Percentiles rank a stretch among this genome's conserved stretches.
Conservation (phyloP, 2,329 filamentous ascomycete genomes). For the Colletotrichum orchidophilum region DNA sequence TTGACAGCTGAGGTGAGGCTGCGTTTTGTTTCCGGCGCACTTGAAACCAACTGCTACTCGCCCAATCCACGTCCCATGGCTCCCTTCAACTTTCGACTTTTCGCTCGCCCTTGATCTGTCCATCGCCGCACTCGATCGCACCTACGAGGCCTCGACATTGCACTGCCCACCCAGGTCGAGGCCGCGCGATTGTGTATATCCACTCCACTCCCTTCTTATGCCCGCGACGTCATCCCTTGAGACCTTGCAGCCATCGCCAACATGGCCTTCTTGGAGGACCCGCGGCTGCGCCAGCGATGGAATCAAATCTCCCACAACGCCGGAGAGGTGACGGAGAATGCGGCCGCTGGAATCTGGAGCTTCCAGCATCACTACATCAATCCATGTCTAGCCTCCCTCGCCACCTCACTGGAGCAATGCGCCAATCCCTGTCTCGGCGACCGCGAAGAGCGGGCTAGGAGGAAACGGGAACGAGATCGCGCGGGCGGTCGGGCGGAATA, state of each 20-base stretch:
- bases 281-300: constrained; percentile 90
- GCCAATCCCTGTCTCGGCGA: constrained; percentile 76
- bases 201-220: background rate
- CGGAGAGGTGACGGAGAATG: constrained; percentile 88
- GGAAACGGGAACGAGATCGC: constrained; percentile 70
- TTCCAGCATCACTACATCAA: constrained; percentile 87
- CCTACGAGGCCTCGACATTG: constrained; percentile 19
- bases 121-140: background rate
- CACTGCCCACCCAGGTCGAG: constrained; percentile 14
- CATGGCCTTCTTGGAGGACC: constrained; percentile 78
- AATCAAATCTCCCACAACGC: constrained; percentile 92
- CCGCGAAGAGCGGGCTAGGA: constrained; percentile 77
- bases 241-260: constrained; percentile 34
- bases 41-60: constrained; percentile 31
- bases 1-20: constrained; percentile 25
- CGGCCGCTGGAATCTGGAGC: constrained; percentile 89
- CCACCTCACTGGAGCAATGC: constrained; percentile 75
- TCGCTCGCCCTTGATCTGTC: background rate
- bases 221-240: constrained; percentile 26
- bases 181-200: constrained; percentile 5
- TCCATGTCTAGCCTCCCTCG: constrained; percentile 79
- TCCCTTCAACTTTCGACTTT: constrained; percentile 10
- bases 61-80: constrained; percentile 23
- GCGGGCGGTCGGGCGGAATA: constrained; percentile 75
- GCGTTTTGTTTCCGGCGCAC: constrained; percentile 28